Evolutionary conservation across 495 filamentous ascomycete genomes (phyloP), one percentile per base, ranked within the genome.

Genomic region (Hypomontagnella monticulosa): DNA sequence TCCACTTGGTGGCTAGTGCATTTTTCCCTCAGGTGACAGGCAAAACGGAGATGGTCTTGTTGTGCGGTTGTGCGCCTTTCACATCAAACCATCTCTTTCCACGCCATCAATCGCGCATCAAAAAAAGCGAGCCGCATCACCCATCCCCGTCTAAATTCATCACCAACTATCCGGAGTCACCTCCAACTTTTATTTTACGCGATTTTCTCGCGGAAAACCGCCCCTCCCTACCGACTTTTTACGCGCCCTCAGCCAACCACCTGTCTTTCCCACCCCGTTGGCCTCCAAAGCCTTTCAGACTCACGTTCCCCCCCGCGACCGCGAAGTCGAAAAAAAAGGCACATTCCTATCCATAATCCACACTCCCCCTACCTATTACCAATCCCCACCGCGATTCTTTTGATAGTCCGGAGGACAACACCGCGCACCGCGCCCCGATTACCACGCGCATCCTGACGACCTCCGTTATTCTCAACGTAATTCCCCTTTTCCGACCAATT

Each of bases 51-150:
- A 73, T 77, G 71, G 78, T 71, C 74, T 75, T 75, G 71, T 79
- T 78, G 67, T 72, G 75, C 71, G 72, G 75, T 80, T 79, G 77
- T 83, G 79, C 80, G 78, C 80, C 78, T 79, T 81, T 80, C 80
- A 80, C 79, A 80, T 76, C 80, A 79, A 78, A 74, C 75, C 76
- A 80, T 75, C 76, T 72, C 66, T 65, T 72, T 73, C 71, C 71
- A 73, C 71, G 71, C 71, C 71, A 73, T 73, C 71, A 72, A 73
- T 73, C 75, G 72, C 79, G 79, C 80, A 82, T 81, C 80, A 74
- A 78, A 82, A 83, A 83, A 83, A 81, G 52, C 69, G 71, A 73
- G 71, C 71, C 71, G 71, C 71, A 73, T 79, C 81, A 75, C 80
- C 79, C 75, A 72, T 78, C 78, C 78, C 70, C 78, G 75, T 76